Evolutionary conservation across 805 yeast genomes (phyloP), one percentile per base, ranked within the genome.

Genomic region (Ogataea nonfermentans): DNA sequence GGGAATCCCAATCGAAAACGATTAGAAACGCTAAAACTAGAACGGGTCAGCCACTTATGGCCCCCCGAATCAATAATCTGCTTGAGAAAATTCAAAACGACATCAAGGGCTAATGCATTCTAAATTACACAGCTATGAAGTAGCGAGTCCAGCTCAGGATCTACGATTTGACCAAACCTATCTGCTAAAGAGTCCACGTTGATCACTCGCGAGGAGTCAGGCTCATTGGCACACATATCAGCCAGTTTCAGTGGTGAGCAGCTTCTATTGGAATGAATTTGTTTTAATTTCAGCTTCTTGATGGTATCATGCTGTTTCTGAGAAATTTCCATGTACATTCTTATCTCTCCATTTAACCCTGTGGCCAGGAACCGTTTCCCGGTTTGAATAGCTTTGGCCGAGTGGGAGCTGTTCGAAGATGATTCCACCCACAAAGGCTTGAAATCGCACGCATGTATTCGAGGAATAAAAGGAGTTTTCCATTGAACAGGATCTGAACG

Each of bases 1-100:
- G 74, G 52, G 74, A 67, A 56, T 65, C 52, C 24, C 74, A 72
- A 49, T 66, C 72, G 20, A 52, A 53, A 26, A 58, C 53, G 15
- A 50, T 81, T 36, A 64, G 70, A 7, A 68, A 73, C 42, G 50
- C 65, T 6, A 79, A 68, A 46, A 90, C 95, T 1, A 70, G 70
- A 52, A 57, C 67, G 3, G 98, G 98, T 0, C 98, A 90, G 60
- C 97, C 97, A 2, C 63, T 77, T 31, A 86, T 90, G 91, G 96
- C 88, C 0, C 95, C 96, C 11, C 76, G 95, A 61, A 86, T 90
- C 42, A 81, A 78, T 40, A 76, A 79, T 51, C 66, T 90, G 30
- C 68, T 90, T 34, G 93, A 84, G 38, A 86, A 88, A 61, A 85
- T 90, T 45, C 79, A 76, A 55, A 63, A 62, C 20, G 81, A 77